Evolutionary conservation across 257 asterid genomes (phyloP), one percentile per base, ranked within the genome.

Genomic region (Paraleonurus japonicus): DNA sequence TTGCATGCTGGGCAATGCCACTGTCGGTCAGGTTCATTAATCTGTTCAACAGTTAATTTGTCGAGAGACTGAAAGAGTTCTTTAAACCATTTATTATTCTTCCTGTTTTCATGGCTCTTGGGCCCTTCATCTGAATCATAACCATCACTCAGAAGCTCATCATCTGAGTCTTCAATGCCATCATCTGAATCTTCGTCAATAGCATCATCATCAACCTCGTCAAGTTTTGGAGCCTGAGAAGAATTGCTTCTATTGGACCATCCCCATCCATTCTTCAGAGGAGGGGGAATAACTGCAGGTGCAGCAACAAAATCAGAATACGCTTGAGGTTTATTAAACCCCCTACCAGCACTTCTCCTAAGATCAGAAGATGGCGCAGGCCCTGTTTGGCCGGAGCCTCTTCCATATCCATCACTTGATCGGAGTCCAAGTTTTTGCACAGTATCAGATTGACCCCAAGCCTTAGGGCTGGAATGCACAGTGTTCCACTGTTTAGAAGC

Each of bases 1-100:
- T 79, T 59, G 73, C 92, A 85, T 6, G 90, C 96, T 0, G 89
- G 86, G 80, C 92, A 87, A 58, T 87, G 94, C 92, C 96, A 87
- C 75, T 85, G 86, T 43, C 87, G 75, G 30, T 78, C 86, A 17
- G 86, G 83, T 53, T 87, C 96, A 66, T 72, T 84, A 2, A 87
- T 82, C 74, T 85, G 81, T 35, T 81, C 84, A 3, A 78, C 80
- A 1, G 75, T 82, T 69, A 85, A 78, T 26, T 20, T n/a, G 62
- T 87, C 93, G 13, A 85, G 69, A 50, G 58, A 32, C 53, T 75
- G 63, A 58, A 89, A 89, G 5, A 87, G 64, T 3, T 80, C 81
- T 65, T 62, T 82, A 67, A 84, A 87, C 94, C 88, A 85, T 22
- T 57, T 78, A 73, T 68, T 81, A 76, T 72, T 84, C 81, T 87